Percentiles rank a stretch among this genome's conserved stretches.
phyloP scores from a whole-genome alignment of 2,329 filamentous ascomycete species.

The Beauveria rudraprayagi region DNA sequence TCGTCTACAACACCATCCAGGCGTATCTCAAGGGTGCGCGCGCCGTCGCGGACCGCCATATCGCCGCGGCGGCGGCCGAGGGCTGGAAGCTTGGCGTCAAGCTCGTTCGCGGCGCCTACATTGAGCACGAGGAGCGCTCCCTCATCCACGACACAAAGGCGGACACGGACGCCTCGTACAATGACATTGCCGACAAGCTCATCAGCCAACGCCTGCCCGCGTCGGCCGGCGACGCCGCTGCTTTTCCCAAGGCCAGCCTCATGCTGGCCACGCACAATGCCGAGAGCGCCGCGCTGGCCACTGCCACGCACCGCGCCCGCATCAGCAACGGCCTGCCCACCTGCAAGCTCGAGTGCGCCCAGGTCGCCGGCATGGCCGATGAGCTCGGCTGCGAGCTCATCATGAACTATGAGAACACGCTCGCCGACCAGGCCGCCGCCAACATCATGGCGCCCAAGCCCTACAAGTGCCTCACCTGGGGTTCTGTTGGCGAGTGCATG shows the following conservation, averaged over 20 bases:
- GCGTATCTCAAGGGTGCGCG: conserved; percentile 57
- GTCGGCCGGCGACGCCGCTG: conserved; percentile 19
- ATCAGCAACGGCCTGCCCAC: conserved; percentile 6
- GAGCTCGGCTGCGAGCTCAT: conserved; percentile 60
- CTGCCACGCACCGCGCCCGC: conserved; percentile 17
- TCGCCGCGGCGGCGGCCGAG: conserved; percentile 43
- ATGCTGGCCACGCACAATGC: conserved; percentile 73
- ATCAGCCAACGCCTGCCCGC: conserved; percentile 41
- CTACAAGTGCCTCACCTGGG: conserved; percentile 18
- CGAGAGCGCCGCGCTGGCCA: conserved; percentile 48
- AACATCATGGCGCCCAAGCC: conserved; percentile 30
- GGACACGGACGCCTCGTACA: conserved; percentile 58
- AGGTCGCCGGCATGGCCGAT: conserved; percentile 84
- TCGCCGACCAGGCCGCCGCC: conserved; percentile 8
- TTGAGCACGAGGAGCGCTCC: conserved; percentile 53
- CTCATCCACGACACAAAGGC: conserved; percentile 59
- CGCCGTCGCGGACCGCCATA: conserved; percentile 42
- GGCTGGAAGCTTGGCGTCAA: conserved; percentile 59
- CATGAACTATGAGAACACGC: conserved; percentile 9
- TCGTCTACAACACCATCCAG: conserved; percentile 69
- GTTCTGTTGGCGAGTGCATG: conserved; percentile 16
- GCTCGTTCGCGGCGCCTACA: conserved; percentile 60
- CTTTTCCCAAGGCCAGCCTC: conserved; percentile 47
- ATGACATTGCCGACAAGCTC: conserved; percentile 55
- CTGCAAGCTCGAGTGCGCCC: conserved; percentile 39